phyloP scores from a whole-genome alignment of 805 yeast species.

The Sugiyamaella valdiviana region DNA sequence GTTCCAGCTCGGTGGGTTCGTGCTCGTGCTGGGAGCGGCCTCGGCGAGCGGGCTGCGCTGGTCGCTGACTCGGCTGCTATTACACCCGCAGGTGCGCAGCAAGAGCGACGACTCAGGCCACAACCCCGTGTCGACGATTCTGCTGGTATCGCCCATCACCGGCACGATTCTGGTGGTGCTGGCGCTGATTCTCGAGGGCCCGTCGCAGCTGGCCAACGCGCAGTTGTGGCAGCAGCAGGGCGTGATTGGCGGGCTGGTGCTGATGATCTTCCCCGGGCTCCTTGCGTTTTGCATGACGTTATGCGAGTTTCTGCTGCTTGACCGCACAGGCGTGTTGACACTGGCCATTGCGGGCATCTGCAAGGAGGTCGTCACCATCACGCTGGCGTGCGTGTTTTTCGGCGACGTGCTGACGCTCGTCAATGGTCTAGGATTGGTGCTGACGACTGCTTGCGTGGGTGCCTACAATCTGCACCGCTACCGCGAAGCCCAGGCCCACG shows the following conservation, averaged over 20 bases:
- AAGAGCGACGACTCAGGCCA: slow-evolving; percentile 13
- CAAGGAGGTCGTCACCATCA: slow-evolving; percentile 82
- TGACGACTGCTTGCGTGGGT: slow-evolving; percentile 71
- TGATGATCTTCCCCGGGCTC: slow-evolving; percentile 74
- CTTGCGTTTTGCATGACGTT: slow-evolving; percentile 86
- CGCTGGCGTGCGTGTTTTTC: slow-evolving; percentile 55
- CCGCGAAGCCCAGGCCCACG: neutral
- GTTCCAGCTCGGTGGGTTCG: slow-evolving; percentile 50
- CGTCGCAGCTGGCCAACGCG: slow-evolving; percentile 44
- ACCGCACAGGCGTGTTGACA: slow-evolving; percentile 78
- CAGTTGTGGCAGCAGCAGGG: slow-evolving; percentile 66
- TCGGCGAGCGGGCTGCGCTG: slow-evolving; percentile 86
- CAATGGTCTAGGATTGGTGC: slow-evolving; percentile 65
- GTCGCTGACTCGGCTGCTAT: slow-evolving; percentile 85
- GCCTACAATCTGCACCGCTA: slow-evolving; percentile 59
- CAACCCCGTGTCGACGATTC: slow-evolving; percentile 76
- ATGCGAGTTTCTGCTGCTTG: slow-evolving; percentile 70
- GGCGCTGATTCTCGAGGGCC: slow-evolving; percentile 69
- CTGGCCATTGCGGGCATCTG: slow-evolving; percentile 87
- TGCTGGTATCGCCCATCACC: slow-evolving; percentile 83
- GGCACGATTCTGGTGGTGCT: slow-evolving; percentile 51
- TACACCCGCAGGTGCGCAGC: slow-evolving; percentile 26
- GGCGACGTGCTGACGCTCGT: slow-evolving; percentile 63
- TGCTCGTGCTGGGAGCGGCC: slow-evolving; percentile 70
- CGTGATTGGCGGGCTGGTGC: slow-evolving; percentile 43